Evolutionary conservation across 108 stramenopile species (phyloP), one percentile per base, ranked within the genome.

Genomic region (Skeletonema costatum): DNA sequence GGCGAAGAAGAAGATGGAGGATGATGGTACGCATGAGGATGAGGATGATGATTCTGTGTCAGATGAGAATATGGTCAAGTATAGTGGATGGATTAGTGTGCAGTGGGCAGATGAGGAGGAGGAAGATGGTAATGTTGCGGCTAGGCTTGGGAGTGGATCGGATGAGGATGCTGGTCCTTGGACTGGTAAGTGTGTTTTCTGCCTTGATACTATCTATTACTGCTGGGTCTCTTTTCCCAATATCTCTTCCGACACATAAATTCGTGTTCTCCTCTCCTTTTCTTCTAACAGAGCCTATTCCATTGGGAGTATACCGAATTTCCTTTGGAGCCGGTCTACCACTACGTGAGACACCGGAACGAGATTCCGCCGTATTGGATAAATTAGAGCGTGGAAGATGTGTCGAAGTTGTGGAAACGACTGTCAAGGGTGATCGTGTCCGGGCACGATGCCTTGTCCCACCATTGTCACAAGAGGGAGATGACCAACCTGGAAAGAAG

Each of bases 91-190:
- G 80, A 60, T 81, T 21, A 69, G 67, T 42, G 53, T 81, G 1
- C 80, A 75, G 56, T 75, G 80, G 80, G 80, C 67, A 3, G 70
- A 71, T 13, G 70, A 75, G 16, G 69, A 71, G 8, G 64, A 75
- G 17, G 56, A 32, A 32, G 60, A 60, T 3, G 41, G 16, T 11
- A 61, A 48, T 19, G 67, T 36, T 71, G 16, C 36, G 16, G 66
- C 10, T 64, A 59, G 10, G 51, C 21, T 58, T 60, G 46, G 14
- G 32, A 17, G 44, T 16, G 42, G 29, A 8, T 65, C 74, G 7
- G 80, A 81, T 46, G 80, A 75, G 42, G 80, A 81, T 59, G 68
- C 42, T 12, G 80, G 80, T 50, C 80, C 80, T 33, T 81, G 80
- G 80, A 44, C 42, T 44, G 42, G 70, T 71, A 29, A 71, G 70